These are phyloP conservation scores for Chaetomiaceae sp. DNA, from an alignment of 2,329 filamentous ascomycete genomes.

Conservation along the genomic window DNA sequence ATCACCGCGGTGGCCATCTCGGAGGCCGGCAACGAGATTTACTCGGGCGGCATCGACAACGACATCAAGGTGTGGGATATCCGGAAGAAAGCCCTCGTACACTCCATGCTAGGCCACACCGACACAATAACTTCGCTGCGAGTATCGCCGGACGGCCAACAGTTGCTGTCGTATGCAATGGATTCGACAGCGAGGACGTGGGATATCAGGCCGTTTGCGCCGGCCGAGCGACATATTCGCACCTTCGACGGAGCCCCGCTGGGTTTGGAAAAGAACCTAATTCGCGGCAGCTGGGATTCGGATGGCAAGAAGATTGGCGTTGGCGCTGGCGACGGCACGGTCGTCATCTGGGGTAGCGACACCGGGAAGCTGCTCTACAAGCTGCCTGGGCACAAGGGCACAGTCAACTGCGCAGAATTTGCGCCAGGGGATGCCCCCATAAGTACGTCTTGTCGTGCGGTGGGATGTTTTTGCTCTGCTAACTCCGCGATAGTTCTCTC, in stretches of 20 bases:
- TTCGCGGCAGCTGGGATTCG: constrained; percentile 84
- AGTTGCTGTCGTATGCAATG: constrained; percentile 85
- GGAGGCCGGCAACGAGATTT: constrained; percentile 92
- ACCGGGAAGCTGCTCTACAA: constrained; percentile 92
- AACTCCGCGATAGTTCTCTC: constrained; percentile 66
- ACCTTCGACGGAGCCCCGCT: constrained; percentile 89
- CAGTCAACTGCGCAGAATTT: constrained; percentile 92
- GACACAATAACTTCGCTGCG: constrained; percentile 88
- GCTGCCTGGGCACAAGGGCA: constrained; percentile 89
- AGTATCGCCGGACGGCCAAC: constrained; percentile 90
- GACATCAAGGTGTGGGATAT: constrained; percentile 97
- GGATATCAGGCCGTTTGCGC: constrained; percentile 94
- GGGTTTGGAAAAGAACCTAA: constrained; percentile 86
- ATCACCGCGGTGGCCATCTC: constrained; percentile 88
- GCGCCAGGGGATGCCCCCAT: constrained; percentile 80
- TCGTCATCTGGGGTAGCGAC: constrained; percentile 84
- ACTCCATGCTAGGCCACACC: constrained; percentile 81
- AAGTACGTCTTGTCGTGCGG: constrained; percentile 54
- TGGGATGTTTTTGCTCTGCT: constrained; percentile 26
- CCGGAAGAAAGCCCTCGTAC: constrained; percentile 82
- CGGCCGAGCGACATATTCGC: constrained; percentile 74
- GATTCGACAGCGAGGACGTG: constrained; percentile 92
- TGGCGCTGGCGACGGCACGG: constrained; percentile 84
- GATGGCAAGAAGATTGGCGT: constrained; percentile 82
- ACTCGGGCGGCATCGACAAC: constrained; percentile 92